phyloP scores from a whole-genome alignment of 2,329 filamentous ascomycete species.

The Curvularia sp. region DNA sequence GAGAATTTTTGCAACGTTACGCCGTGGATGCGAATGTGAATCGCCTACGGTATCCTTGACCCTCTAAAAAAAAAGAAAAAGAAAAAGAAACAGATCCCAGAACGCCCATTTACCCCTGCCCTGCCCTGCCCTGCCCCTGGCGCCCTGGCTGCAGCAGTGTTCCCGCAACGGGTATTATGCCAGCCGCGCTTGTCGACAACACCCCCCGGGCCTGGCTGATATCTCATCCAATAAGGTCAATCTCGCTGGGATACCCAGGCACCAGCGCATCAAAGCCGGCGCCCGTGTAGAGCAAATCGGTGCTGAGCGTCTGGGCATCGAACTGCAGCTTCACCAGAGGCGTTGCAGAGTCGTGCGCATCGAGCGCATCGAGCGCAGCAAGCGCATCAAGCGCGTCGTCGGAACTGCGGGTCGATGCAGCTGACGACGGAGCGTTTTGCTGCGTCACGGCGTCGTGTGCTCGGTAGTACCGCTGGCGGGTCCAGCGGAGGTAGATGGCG shows the following conservation, averaged over 20 bases:
- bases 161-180: background rate
- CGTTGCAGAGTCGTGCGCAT: background rate
- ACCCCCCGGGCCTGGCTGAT: background rate
- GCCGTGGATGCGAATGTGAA: background rate
- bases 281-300: conserved; percentile 14
- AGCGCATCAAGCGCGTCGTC: background rate
- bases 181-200: background rate
- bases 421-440: conserved; percentile 71
- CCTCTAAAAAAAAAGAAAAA: background rate
- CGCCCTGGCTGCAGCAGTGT: background rate
- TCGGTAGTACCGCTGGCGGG: conserved; percentile 24
- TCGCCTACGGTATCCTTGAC: background rate
- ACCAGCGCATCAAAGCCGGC: conserved; percentile 4
- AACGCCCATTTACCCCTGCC: background rate
- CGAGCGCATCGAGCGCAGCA: background rate
- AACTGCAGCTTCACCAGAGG: background rate
- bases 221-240: conserved; percentile 18
- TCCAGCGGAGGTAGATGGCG: conserved; percentile 35
- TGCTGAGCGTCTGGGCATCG: background rate
- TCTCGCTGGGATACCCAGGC: conserved; percentile 10
- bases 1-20: background rate
- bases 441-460: background rate
- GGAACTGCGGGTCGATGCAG: conserved; percentile 74
- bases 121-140: background rate
- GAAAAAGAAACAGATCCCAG: background rate